Evolutionary conservation across 345 rosid genomes (phyloP).

Genomic region (Iberis pinnata): DNA sequence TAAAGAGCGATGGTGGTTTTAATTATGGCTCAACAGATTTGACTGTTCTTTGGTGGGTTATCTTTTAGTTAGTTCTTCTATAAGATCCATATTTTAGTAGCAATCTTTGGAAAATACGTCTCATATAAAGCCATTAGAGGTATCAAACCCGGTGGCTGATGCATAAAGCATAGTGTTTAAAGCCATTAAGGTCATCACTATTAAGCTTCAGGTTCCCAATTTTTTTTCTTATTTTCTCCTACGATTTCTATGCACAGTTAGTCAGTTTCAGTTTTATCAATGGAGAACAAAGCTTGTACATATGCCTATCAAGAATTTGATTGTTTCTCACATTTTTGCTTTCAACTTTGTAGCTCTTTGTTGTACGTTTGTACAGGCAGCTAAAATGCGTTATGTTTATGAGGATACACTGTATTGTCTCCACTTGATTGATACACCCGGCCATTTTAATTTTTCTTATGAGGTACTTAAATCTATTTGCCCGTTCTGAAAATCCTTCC

Average conservation of each 20-base stretch:
- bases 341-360: constrained; percentile 2
- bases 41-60: neutral
- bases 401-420: constrained; percentile 63
- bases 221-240: neutral
- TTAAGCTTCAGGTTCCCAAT: constrained; percentile 69
- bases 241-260: neutral
- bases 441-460: constrained; percentile 94
- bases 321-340: no score
- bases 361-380: constrained; percentile 49
- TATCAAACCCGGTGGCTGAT: no score
- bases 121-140: no score
- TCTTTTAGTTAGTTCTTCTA: neutral
- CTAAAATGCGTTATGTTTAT: constrained; percentile 84
- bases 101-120: neutral
- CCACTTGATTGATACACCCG: constrained; percentile 93
- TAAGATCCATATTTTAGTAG: neutral
- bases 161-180: no score
- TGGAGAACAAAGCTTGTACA: constrained; percentile 3
- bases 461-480: constrained; percentile 49
- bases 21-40: constrained; percentile 67
- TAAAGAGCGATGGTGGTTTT: constrained; percentile 83
- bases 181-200: no score
- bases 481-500: neutral
- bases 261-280: neutral
- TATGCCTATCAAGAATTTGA: neutral